Evolutionary conservation across 2,329 filamentous ascomycete genomes (phyloP).

Genomic region (Penicillium griseofulvum): DNA sequence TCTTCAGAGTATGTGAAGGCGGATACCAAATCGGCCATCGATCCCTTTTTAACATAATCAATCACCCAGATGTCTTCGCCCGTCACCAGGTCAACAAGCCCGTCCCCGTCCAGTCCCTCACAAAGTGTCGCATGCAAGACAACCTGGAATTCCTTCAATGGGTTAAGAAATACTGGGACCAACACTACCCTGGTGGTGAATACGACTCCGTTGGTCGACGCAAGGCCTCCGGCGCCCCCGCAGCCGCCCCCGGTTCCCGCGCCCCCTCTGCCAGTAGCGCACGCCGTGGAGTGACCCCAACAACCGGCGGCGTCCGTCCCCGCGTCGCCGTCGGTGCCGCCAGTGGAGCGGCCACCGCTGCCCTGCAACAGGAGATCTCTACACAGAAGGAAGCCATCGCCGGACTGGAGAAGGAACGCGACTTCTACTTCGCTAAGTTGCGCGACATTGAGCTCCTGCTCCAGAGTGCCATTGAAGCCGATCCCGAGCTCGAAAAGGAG

Average conservation of each 20-base stretch:
- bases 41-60: constrained; percentile 10
- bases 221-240: constrained; percentile 68
- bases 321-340: constrained; percentile 44
- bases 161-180: constrained; percentile 95
- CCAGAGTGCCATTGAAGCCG: constrained; percentile 87
- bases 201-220: constrained; percentile 87
- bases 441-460: constrained; percentile 93
- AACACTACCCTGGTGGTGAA: constrained; percentile 94
- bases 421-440: constrained; percentile 99
- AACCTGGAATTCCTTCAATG: constrained; percentile 99
- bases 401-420: constrained; percentile 89
- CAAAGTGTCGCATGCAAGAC: constrained; percentile 99
- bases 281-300: constrained; percentile 61
- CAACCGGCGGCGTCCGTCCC: constrained; percentile 50
- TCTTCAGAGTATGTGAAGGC: constrained; percentile 71
- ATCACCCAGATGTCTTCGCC: constrained; percentile 65
- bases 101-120: constrained; percentile 80
- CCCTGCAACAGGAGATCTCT: constrained; percentile 78
- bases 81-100: constrained; percentile 86
- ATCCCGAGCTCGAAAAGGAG: constrained; percentile 90
- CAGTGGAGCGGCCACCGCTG: constrained; percentile 61
- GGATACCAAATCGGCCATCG: background rate
- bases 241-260: constrained; percentile 40
- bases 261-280: constrained; percentile 48
- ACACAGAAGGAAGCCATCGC: constrained; percentile 93